Base-by-base conservation (phyloP, 768 basidiomycete species). In the Russula virescens region DNA sequence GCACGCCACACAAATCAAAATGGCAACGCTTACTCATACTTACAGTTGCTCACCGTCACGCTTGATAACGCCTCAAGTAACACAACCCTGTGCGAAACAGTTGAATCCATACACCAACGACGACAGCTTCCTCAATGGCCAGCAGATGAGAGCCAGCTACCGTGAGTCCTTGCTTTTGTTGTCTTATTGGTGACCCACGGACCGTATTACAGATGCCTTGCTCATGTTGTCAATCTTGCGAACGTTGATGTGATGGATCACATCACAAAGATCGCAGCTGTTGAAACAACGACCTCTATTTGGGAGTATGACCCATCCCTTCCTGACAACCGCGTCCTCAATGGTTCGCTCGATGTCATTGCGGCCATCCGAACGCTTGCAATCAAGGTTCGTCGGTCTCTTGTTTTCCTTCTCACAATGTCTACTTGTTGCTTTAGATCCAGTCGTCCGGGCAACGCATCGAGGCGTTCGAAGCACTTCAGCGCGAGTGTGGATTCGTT, bases 261-360 rank as follows among this genome's bases (percentile, higher is more conserved):
- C 18, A 53, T 60, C 35, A 60, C 51, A 1, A 60, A 53, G 18
- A 60, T 60, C 19, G 43, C 43, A 1, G 51, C 18, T 5, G 43
- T 60, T 1, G 50, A 52, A n/a, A 60, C 50, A 0, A 25, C 58
- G 0, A 60, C 42, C 3, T 42, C 50, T 8, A 60, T 60, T 21
- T 60, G 58, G 50, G 58, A 60, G n/a, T 59, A 51, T 13, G 50
- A 59, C 10, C 58, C 58, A 2, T 25, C 14, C 2, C n/a, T 46
- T 11, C 16, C 21, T 0, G 21, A 38, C 21, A 57, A 59, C 40
- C 52, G 38, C 16, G 46, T 45, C 2, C 11, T 38, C 0, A 8
- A n/a, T 16, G 50, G 58, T 2, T 51, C 28, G 6, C 21, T 59
- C 0, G 42, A 59, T 48, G 49, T 52, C 7, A 51, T 59, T 51